Evolutionary conservation across 805 yeast genomes (phyloP).

Genomic region (Candida coquimbonensis): DNA sequence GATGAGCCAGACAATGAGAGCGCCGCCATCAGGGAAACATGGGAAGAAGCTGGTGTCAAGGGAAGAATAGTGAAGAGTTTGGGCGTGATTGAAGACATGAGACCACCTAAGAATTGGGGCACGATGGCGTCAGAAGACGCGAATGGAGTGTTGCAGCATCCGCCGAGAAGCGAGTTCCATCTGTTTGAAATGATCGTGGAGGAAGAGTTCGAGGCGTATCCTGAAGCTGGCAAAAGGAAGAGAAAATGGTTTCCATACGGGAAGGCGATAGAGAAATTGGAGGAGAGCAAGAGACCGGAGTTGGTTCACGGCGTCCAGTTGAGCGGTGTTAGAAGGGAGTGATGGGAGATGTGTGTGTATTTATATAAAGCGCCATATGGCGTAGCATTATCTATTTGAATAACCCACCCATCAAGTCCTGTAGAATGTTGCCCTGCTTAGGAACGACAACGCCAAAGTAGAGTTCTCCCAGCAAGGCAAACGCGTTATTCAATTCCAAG

Average conservation of each 20-base stretch:
- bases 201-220: slow-evolving; percentile 58
- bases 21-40: slow-evolving; percentile 79
- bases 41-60: slow-evolving; percentile 95
- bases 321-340: slow-evolving; percentile 36
- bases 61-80: slow-evolving; percentile 52
- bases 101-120: slow-evolving; percentile 42
- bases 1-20: slow-evolving; percentile 49
- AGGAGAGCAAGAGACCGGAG: slow-evolving; percentile 57
- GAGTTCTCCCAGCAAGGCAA: slow-evolving; percentile 51
- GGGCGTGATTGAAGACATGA: slow-evolving; percentile 59
- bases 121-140: slow-evolving; percentile 17
- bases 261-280: slow-evolving; percentile 58
- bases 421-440: slow-evolving; percentile 50
- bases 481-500: slow-evolving; percentile 33
- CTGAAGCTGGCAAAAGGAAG: slow-evolving; percentile 57
- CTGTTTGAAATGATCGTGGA: slow-evolving; percentile 71
- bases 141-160: slow-evolving; percentile 27
- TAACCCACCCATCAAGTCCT: slow-evolving; percentile 71
- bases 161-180: slow-evolving; percentile 82
- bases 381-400: slow-evolving; percentile 27
- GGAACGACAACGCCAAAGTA: slow-evolving; percentile 54
- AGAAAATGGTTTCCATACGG: slow-evolving; percentile 70
- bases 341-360: too few species aligned
- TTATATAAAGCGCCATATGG: too few species aligned
- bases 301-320: slow-evolving; percentile 54